phyloP scores from a whole-genome alignment of 2,329 filamentous ascomycete species.

The Clonostachys solani region DNA sequence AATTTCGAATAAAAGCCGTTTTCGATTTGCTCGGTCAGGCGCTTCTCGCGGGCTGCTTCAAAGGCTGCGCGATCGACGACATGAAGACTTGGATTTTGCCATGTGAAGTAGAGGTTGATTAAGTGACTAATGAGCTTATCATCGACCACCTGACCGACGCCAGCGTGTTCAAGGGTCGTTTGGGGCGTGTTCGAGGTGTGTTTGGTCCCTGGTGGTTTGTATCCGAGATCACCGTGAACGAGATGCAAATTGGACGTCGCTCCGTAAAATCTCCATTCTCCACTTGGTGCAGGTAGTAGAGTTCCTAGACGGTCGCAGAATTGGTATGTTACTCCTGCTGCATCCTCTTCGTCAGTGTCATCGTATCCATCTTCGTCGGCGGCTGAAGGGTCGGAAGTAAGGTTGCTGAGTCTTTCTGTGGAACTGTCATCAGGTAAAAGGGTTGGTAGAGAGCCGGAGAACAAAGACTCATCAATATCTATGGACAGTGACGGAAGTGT shows the following conservation, averaged over 20 bases:
- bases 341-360: not conserved
- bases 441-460: too few species aligned
- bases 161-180: not conserved
- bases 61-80: slow-evolving; percentile 13
- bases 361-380: not conserved
- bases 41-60: slow-evolving; percentile 7
- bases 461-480: too few species aligned
- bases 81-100: slow-evolving; percentile 14
- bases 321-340: slow-evolving; percentile 4
- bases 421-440: too few species aligned
- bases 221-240: slow-evolving; percentile 1
- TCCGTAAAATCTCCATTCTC: slow-evolving; percentile 10
- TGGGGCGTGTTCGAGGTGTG: not conserved
- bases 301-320: slow-evolving; percentile 8
- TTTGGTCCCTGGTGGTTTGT: too few species aligned
- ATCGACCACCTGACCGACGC: slow-evolving; percentile 7
- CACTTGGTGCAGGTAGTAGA: slow-evolving; percentile 7
- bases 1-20: slow-evolving; percentile 15
- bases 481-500: not conserved
- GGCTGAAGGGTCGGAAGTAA: too few species aligned
- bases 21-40: not conserved
- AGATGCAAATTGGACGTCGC: slow-evolving; percentile 10
- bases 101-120: slow-evolving; percentile 12
- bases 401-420: too few species aligned
- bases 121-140: slow-evolving; percentile 9